Evolutionary conservation across 495 filamentous ascomycete species (phyloP).

Genomic region (Daldinia vernicosa): DNA sequence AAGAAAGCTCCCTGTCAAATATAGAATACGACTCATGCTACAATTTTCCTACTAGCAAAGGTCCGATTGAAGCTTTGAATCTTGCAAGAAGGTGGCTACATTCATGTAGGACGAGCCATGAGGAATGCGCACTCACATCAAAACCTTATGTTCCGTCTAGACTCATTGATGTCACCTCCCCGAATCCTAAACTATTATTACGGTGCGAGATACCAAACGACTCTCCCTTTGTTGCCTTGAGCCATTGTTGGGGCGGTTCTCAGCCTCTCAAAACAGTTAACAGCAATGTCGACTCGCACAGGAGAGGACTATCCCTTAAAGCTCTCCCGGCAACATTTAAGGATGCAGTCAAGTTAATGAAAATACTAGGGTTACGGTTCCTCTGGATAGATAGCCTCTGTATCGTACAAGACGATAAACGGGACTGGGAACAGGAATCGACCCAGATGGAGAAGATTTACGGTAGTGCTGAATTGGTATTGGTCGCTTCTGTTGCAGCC

Average conservation of each 20-base stretch:
- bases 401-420: neutral
- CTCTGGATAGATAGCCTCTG: neutral
- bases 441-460: neutral
- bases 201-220: neutral
- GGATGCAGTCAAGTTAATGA: neutral
- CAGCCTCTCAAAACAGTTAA: neutral
- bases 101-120: neutral
- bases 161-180: neutral
- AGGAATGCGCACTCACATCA: neutral
- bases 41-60: no score
- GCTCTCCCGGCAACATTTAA: neutral
- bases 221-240: neutral
- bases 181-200: neutral
- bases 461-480: neutral
- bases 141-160: neutral
- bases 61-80: no score
- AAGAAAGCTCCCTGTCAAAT: no score
- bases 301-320: neutral
- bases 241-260: neutral
- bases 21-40: no score
- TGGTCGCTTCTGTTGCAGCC: neutral
- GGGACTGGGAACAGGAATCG: neutral
- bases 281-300: neutral
- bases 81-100: no score
- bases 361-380: neutral